Evolutionary conservation across 2,329 filamentous ascomycete genomes (phyloP), one percentile per base, ranked within the genome.

Genomic region (Aureobasidium vineae): DNA sequence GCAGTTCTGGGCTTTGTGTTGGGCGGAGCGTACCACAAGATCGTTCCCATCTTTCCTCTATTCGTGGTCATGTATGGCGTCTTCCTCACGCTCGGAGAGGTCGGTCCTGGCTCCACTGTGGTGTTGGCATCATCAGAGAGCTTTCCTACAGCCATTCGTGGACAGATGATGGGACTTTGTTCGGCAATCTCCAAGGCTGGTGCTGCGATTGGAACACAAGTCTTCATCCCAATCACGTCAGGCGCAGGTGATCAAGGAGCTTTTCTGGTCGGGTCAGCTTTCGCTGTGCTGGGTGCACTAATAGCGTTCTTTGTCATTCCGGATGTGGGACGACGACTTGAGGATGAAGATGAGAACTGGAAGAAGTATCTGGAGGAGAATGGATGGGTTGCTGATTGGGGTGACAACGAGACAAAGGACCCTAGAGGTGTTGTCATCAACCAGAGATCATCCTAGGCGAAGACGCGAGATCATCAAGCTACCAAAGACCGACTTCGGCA

Each of bases 91-190:
- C 82, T 92, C 1, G 90, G 90, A 59, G 90, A 94, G 77, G 79
- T 95, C 36, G 92, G 92, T 0, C 91, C 92, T 0, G 71, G 71
- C 5, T 69, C 70, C 23, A 73, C 72, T 10, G 95, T 96, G 70
- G 92, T 92, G 2, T 82, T 96, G 0, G 77, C 94, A 41, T 91
- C 92, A 0, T 89, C 90, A 47, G 96, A 96, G 81, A 92, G 90
- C 3, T 92, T 88, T 71, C 91, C 92, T 0, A 96, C 92, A 5
- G 88, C 90, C n/a, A 89, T 97, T 19, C 68, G 92, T 45, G 92
- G 92, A 3, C 86, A 90, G 73, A 86, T 86, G 76, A 86, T 87
- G 73, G 84, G 88, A 4, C 82, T 90, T 41, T 89, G 89, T 0
- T 88, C 90, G 0, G 89, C 89, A 0, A 73, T 87, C 5, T 88